Conservation (phyloP, 257 asterid species). For the Scutellaria galericulata region DNA sequence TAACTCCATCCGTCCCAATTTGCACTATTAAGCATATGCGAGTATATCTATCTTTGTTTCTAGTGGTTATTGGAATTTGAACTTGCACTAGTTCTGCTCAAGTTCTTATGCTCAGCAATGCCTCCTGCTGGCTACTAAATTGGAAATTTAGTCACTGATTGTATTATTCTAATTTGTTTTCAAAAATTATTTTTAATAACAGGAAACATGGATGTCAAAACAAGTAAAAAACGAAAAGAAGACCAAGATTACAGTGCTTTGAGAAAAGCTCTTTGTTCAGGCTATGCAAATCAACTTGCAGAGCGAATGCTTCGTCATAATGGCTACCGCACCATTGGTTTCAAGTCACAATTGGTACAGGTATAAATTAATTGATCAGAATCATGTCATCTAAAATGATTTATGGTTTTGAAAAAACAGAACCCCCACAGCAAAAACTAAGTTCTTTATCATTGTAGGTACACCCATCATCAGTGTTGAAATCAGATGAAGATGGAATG, state of each 20-base stretch:
- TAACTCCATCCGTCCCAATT: neutral
- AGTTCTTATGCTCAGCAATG: neutral
- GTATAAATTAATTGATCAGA: constrained; percentile 40
- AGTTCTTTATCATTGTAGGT: constrained; percentile 51
- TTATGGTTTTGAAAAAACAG: neutral
- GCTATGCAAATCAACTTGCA: constrained; percentile 90
- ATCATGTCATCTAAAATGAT: neutral
- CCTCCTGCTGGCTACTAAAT: constrained; percentile 1
- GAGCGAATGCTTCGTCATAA: constrained; percentile 94
- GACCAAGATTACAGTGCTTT: constrained; percentile 65
- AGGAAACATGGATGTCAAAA: constrained; percentile 75
- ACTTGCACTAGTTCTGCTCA: neutral
- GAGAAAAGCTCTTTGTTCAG: constrained; percentile 87
- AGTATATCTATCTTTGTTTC: neutral
- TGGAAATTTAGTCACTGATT: neutral
- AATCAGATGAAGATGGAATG: constrained; percentile 86
- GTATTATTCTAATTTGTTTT: constrained; percentile 6
- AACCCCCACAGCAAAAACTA: neutral
- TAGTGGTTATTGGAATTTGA: neutral
- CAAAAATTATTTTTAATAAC: constrained; percentile 20
- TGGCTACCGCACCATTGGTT: constrained; percentile 85
- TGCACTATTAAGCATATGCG: neutral
- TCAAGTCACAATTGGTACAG: constrained; percentile 92
- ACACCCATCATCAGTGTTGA: constrained; percentile 83
- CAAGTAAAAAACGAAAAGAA: constrained; percentile 58